Evolutionary conservation across 139 green algal genomes (phyloP).

Genomic region (Coelastrella sp.): DNA sequence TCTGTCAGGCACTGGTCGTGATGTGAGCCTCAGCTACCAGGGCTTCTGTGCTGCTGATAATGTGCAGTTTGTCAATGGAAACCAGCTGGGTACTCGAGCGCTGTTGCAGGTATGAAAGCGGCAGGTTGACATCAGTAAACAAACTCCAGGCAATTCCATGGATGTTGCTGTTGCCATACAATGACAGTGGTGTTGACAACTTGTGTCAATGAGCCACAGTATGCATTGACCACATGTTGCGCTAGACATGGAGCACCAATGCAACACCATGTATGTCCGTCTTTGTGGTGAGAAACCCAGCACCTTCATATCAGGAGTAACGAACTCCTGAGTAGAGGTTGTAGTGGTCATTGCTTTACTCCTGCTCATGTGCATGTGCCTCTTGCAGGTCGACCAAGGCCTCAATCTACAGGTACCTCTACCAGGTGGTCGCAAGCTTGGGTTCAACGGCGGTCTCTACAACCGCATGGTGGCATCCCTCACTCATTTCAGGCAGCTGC

Average conservation of each 20-base stretch:
- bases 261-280: too few species aligned
- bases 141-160: too few species aligned
- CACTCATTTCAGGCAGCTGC: slow-evolving; percentile 64
- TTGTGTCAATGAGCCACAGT: too few species aligned
- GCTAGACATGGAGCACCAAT: too few species aligned
- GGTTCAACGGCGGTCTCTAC: slow-evolving; percentile 62
- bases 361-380: too few species aligned
- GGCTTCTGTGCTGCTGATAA: slow-evolving; percentile 63
- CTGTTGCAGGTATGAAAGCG: slow-evolving; percentile 60
- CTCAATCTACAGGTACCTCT: slow-evolving; percentile 60
- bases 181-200: too few species aligned
- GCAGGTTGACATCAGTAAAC: background rate
- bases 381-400: slow-evolving; percentile 68
- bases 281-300: too few species aligned
- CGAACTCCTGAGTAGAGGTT: too few species aligned
- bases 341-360: too few species aligned
- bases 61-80: slow-evolving; percentile 76
- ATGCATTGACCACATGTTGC: too few species aligned
- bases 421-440: slow-evolving; percentile 52
- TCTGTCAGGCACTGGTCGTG: slow-evolving; percentile 80
- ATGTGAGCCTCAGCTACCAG: slow-evolving; percentile 76
- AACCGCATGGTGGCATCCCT: slow-evolving; percentile 57
- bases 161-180: too few species aligned
- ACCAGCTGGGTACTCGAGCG: slow-evolving; percentile 66
- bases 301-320: too few species aligned